Evolutionary conservation across 2,329 filamentous ascomycete genomes (phyloP).

Genomic region (Verticillium nubilum): DNA sequence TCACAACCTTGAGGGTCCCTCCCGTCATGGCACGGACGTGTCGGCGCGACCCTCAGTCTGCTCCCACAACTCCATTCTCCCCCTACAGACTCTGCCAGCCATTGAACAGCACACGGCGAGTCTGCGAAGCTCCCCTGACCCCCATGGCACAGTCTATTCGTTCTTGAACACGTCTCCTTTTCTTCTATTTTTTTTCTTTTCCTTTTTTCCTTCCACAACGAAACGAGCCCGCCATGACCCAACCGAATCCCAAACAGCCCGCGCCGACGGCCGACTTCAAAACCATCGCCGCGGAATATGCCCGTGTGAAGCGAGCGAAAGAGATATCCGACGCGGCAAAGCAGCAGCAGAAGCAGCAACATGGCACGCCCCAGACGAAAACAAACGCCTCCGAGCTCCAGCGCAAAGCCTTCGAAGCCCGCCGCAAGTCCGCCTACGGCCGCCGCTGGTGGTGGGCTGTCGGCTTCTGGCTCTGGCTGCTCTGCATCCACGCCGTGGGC

Average conservation of each 20-base stretch:
- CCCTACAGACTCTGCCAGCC: background rate
- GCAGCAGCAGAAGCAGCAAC: conserved; percentile 13
- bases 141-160: background rate
- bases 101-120: background rate
- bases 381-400: conserved; percentile 35
- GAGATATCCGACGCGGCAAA: conserved; percentile 20
- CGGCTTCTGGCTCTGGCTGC: conserved; percentile 64
- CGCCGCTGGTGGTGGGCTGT: conserved; percentile 52
- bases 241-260: conserved; percentile 6
- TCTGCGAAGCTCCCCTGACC: background rate
- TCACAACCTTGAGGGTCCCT: background rate
- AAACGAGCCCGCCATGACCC: conserved; percentile 7
- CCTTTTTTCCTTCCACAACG: background rate
- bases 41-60: background rate
- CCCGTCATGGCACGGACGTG: background rate
- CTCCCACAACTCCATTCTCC: background rate
- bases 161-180: background rate
- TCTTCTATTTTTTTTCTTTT: background rate
- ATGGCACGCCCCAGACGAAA: conserved; percentile 22
- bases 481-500: conserved; percentile 71
- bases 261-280: conserved; percentile 39
- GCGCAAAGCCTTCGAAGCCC: conserved; percentile 40
- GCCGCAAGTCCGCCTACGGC: conserved; percentile 44
- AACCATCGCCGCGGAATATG: conserved; percentile 47
- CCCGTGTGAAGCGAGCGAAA: conserved; percentile 45